Conservation (phyloP, 2,329 filamentous ascomycete species). For the Trematosphaeria pertusa region DNA sequence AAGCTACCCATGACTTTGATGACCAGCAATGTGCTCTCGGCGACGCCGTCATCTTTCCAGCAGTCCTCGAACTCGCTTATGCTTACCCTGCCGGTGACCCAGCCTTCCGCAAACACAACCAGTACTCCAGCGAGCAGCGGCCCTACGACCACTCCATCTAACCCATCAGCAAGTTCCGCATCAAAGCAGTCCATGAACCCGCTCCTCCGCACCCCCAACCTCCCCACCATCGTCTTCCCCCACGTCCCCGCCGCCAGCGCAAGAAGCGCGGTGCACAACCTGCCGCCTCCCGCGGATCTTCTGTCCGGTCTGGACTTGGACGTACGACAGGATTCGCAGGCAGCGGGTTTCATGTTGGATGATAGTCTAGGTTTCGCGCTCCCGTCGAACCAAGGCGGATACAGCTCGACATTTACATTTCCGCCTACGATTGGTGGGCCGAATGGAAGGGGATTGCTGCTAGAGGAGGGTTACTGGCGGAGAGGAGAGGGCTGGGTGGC, state of each 20-base stretch:
- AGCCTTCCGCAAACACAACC: not conserved
- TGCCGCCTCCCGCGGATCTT: conserved; percentile 42
- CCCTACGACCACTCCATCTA: not conserved
- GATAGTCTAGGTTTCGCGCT: conserved; percentile 9
- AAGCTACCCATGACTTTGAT: conserved; percentile 29
- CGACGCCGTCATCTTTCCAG: conserved; percentile 1
- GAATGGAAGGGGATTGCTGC: no score
- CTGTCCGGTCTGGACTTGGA: conserved; percentile 35
- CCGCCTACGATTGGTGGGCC: no score
- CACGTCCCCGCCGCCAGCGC: conserved; percentile 37
- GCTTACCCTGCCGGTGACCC: not conserved
- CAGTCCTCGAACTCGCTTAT: not conserved
- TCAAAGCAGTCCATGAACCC: conserved; percentile 12
- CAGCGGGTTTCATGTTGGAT: conserved; percentile 14
- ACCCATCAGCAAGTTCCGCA: conserved; percentile 3
- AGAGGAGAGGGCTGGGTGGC: no score
- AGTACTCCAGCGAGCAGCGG: not conserved
- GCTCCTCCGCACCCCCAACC: conserved; percentile 34
- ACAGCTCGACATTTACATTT: not conserved
- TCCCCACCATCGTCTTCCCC: conserved; percentile 41
- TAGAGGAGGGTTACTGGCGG: no score
- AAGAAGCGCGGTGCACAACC: conserved; percentile 33
- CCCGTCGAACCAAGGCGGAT: not conserved
- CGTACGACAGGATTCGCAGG: conserved; percentile 5
- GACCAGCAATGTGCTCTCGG: conserved; percentile 6